Conservation (phyloP, 257 asterid genomes). For the Linaria vulgaris region DNA sequence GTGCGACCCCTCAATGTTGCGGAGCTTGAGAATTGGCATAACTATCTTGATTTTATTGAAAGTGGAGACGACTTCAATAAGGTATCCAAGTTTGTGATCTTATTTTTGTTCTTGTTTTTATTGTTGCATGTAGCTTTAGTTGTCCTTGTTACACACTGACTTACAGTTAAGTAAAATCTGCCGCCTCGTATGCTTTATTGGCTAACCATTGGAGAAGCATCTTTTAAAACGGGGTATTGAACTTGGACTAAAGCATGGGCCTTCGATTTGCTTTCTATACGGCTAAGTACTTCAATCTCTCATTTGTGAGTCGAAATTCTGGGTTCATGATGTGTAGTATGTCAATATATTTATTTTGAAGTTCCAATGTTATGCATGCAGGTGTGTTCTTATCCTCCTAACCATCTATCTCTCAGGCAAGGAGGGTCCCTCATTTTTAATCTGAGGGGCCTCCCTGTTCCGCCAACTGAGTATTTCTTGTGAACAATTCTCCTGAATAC, state of each 20-base stretch:
- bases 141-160: conserved; percentile 81
- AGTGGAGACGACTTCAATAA: conserved; percentile 81
- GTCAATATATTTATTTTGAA: conserved; percentile 61
- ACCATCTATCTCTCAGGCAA: conserved; percentile 92
- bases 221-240: conserved; percentile 91
- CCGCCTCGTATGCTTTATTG: conserved; percentile 89
- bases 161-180: conserved; percentile 95
- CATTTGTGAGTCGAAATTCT: conserved; percentile 95
- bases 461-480: conserved; percentile 78
- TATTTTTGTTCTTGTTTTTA: conserved; percentile 35
- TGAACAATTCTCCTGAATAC: conserved; percentile 50
- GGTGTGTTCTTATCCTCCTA: conserved; percentile 99
- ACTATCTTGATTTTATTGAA: conserved; percentile 86
- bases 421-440: conserved; percentile 83
- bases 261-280: conserved; percentile 89
- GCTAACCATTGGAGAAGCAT: conserved; percentile 97
- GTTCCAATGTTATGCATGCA: conserved; percentile 97
- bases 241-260: conserved; percentile 98
- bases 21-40: conserved; percentile 98
- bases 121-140: conserved; percentile 69
- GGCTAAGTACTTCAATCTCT: conserved; percentile 99
- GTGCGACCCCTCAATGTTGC: conserved; percentile 85
- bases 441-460: conserved; percentile 95
- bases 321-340: conserved; percentile 80
- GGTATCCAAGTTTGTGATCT: conserved; percentile 59